These are phyloP conservation scores for Phellopilus nigrolimitatus DNA, from an alignment of 1,284 basidiomycete species.

Conservation along the genomic window DNA sequence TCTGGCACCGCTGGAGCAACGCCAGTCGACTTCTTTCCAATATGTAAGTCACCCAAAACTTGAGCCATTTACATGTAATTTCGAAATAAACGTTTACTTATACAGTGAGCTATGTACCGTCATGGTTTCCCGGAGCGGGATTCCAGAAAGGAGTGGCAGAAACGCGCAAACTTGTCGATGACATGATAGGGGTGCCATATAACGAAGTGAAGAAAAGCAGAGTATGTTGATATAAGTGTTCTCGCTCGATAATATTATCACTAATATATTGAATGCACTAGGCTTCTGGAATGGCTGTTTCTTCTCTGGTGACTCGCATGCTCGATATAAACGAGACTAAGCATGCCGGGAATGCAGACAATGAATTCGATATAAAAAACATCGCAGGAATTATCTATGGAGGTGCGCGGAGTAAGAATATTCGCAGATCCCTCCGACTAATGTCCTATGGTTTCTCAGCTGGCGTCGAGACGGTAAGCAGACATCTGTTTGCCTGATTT, in stretches of 20 bases:
- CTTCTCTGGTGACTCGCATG: conserved; percentile 9
- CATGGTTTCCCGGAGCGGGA: conserved; percentile 28
- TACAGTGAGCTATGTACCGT: conserved; percentile 25
- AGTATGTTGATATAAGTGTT: background rate
- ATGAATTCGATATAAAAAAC: conserved; percentile 13
- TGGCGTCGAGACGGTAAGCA: background rate
- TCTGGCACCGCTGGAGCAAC: conserved; percentile 21
- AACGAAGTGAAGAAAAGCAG: conserved; percentile 7
- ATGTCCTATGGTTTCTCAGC: background rate
- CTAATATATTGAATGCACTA: background rate
- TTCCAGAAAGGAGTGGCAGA: conserved; percentile 20
- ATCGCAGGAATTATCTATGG: conserved; percentile 9
- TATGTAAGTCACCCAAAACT: conserved; percentile 17
- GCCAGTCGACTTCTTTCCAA: conserved; percentile 27
- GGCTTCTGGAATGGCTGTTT: conserved; percentile 1
- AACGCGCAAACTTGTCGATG: background rate
- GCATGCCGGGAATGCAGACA: background rate
- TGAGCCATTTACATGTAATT: background rate
- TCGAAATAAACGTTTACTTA: background rate
- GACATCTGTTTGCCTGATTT: background rate
- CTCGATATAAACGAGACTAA: conserved; percentile 6
- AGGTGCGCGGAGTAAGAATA: background rate
- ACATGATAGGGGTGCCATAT: conserved; percentile 4
- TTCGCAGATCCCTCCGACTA: background rate
- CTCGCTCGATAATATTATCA: background rate